Evolutionary conservation across 371 early-diverging fungal species (phyloP).

Genomic region (Rhizopus sp.): DNA sequence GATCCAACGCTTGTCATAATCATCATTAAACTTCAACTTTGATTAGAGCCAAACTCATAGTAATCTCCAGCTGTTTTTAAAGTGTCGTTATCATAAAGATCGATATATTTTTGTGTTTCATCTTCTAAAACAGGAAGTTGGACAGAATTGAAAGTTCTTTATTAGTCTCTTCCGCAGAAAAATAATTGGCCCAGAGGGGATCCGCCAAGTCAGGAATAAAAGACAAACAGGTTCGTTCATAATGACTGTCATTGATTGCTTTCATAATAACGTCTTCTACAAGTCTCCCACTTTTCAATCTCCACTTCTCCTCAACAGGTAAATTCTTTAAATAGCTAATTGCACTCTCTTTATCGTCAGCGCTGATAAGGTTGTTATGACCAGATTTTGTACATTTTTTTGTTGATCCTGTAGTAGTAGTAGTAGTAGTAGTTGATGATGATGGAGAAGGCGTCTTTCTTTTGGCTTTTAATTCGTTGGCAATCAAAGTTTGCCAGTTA

Average conservation of each 20-base stretch:
- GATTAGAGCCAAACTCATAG: constrained; percentile 5
- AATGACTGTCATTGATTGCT: constrained; percentile 7
- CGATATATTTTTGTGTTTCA: constrained; percentile 3
- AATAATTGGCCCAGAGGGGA: constrained; percentile 12
- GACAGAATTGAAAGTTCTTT: constrained; percentile 11
- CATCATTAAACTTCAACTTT: constrained; percentile 4
- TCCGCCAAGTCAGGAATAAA: constrained; percentile 15
- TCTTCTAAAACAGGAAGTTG: constrained; percentile 13
- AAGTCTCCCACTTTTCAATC: constrained; percentile 11
- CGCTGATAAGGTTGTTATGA: constrained; percentile 6
- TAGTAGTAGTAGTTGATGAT: constrained; percentile 6
- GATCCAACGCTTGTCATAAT: constrained; percentile 8
- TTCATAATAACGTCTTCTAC: constrained; percentile 11
- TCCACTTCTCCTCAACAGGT: constrained; percentile 11
- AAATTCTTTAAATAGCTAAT: constrained; percentile 4
- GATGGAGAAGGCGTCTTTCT: constrained; percentile 8
- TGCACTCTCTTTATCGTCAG: constrained; percentile 8
- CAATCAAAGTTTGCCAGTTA: constrained; percentile 11
- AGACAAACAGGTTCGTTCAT: constrained; percentile 13
- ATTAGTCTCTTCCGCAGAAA: constrained; percentile 14
- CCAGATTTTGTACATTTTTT: constrained; percentile 5
- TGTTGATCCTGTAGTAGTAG: no score
- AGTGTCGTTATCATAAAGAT: constrained; percentile 2
- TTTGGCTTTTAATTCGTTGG: constrained; percentile 9
- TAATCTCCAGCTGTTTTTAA: constrained; percentile 4